Conservation (phyloP, 805 yeast genomes). For the Metschnikowia gelsemii region DNA sequence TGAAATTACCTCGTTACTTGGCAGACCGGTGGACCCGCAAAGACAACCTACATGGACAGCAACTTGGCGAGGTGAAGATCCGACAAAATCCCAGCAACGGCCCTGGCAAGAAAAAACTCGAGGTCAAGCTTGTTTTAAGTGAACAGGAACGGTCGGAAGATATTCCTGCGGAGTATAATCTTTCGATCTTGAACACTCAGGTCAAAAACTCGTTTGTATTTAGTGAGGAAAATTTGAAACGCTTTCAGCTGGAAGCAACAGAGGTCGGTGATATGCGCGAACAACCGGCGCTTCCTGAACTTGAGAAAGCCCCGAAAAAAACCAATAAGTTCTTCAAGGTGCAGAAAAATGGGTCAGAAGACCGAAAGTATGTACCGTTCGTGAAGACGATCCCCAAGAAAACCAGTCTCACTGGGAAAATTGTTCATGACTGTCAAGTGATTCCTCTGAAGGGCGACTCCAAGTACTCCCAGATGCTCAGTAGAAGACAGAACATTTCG, state of each 20-base stretch:
- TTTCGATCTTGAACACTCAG: conserved; percentile 70
- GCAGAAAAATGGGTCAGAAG: conserved; percentile 31
- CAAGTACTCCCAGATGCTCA: conserved; percentile 62
- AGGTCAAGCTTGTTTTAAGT: conserved; percentile 58
- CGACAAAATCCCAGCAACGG: conserved; percentile 43
- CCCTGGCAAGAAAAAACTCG: conserved; percentile 31
- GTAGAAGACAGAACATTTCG: conserved; percentile 45
- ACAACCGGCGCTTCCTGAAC: conserved; percentile 46
- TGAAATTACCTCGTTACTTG: conserved; percentile 82
- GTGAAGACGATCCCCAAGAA: conserved; percentile 87
- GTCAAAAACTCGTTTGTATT: conserved; percentile 87
- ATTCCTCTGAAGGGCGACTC: conserved; percentile 74
- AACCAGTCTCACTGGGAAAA: conserved; percentile 81
- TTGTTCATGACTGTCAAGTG: conserved; percentile 88
- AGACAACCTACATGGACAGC: conserved; percentile 63
- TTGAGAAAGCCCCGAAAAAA: conserved; percentile 23
- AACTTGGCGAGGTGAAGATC: conserved; percentile 77
- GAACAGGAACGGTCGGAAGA: conserved; percentile 28
- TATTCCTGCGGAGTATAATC: conserved; percentile 83
- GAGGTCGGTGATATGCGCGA: conserved; percentile 53
- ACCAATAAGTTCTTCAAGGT: conserved; percentile 28
- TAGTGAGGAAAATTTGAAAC: conserved; percentile 66
- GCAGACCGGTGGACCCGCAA: conserved; percentile 76
- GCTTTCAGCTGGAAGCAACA: conserved; percentile 42
- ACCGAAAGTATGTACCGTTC: conserved; percentile 61